Evolutionary conservation across 441 rosid genomes (phyloP).

Genomic region (Eutrema salsugineum): DNA sequence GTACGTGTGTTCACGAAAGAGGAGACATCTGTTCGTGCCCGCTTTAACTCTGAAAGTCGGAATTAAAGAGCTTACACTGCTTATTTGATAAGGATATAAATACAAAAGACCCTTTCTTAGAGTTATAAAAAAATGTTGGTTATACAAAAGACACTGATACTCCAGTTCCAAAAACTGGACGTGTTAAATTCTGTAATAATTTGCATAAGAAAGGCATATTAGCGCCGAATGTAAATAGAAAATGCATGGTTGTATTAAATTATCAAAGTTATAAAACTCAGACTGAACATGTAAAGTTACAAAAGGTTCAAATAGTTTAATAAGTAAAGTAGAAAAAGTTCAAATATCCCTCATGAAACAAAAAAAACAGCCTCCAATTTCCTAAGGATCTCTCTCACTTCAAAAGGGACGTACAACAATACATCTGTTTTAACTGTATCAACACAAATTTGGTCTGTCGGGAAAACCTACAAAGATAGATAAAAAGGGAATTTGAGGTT

Average conservation of each 20-base stretch:
- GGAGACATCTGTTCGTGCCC: too few species aligned
- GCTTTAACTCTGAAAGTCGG: too few species aligned
- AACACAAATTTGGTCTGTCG: conserved; percentile 1
- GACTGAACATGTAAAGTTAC: conserved; percentile 17
- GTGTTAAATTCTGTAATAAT: too few species aligned
- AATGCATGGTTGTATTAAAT: conserved; percentile 3
- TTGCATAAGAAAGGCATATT: too few species aligned
- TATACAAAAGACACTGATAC: too few species aligned
- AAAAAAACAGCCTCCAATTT: conserved; percentile 11
- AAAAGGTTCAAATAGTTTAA: neutral
- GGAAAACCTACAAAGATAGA: conserved; percentile 4
- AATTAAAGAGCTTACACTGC: too few species aligned
- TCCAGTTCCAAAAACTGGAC: too few species aligned
- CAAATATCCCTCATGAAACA: conserved; percentile 8
- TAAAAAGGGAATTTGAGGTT: neutral
- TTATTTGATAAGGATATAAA: too few species aligned
- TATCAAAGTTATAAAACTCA: neutral
- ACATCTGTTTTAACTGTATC: conserved; percentile 17
- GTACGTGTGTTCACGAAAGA: too few species aligned
- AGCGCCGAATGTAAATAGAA: neutral
- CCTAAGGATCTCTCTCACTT: conserved; percentile 19
- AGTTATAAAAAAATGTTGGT: too few species aligned
- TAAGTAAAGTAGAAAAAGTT: conserved; percentile 7
- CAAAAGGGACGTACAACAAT: conserved; percentile 6
- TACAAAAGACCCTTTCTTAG: too few species aligned